Evolutionary conservation across 2,329 filamentous ascomycete species (phyloP), one percentile per base, ranked within the genome.

Genomic region (Verticillium zaregamsianum): DNA sequence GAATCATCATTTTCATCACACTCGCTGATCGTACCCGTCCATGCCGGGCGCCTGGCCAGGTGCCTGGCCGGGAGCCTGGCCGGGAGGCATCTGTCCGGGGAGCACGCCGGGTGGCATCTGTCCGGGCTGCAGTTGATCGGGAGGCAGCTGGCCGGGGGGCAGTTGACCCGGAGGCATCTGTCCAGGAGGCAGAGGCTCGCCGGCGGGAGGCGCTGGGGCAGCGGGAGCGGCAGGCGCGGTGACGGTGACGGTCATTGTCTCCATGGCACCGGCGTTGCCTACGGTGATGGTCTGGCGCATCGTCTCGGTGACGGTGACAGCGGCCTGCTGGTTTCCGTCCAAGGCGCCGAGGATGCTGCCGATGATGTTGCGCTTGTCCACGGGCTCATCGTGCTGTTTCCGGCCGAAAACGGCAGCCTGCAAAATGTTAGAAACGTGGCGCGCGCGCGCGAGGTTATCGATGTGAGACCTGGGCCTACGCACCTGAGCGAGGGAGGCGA

Each of bases 211-310:
- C n/a, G 40, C 40, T 23, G 40, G 39, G 12, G 39, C 39, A 40
- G 39, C 15, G 12, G 39, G 39, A 25, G 25, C 14, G 25, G 39
- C 68, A 15, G 73, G 64, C 23, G 74, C 72, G 5, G 77, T 79
- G 57, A 76, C 70, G 5, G 76, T 79, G 20, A 77, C 68, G 25
- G 74, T 76, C 40, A 49, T 49, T n/a, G 40, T 49, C n/a, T 49
- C 40, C 40, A 49, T 49, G 40, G 40, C 40, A 9, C 40, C 52
- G 7, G 25, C 25, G 52, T 31, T 33, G 9, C 66, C 68, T n/a
- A 77, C 70, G 5, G 75, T 79, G 25, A 77, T 68, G 25, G 74
- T 76, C 63, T 74, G 68, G 55, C 65, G 68, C 1, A 73, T 59
- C 14, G 71, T 75, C 65, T 72, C 69, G 57, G 72, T 75, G 35